Conservation (phyloP, 148 eudicot species). For the Dianthus caryophyllus region DNA sequence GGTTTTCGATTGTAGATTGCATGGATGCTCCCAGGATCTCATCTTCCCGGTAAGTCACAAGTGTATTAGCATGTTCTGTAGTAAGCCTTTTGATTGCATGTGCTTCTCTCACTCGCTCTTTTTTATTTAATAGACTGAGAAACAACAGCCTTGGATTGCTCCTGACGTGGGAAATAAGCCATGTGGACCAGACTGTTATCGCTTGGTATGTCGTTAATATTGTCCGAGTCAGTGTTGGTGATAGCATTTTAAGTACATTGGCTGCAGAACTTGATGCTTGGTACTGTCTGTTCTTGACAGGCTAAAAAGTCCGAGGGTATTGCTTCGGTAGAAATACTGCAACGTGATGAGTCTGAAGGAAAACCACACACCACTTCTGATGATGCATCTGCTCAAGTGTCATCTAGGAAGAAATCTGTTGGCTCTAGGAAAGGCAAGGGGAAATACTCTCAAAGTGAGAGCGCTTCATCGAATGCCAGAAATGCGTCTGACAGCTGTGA, state of each 20-base stretch:
- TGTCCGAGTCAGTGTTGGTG: not conserved
- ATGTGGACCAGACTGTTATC: conserved; percentile 75
- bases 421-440: conserved; percentile 46
- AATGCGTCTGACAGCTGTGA: conserved; percentile 72
- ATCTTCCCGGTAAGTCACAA: conserved; percentile 90
- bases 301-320: conserved; percentile 40
- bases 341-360: conserved; percentile 37
- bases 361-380: conserved; percentile 44
- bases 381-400: conserved; percentile 32
- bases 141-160: conserved; percentile 57
- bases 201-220: conserved; percentile 40
- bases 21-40: conserved; percentile 99
- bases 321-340: conserved; percentile 32
- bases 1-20: conserved; percentile 97
- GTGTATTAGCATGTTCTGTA: conserved; percentile 19
- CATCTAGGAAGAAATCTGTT: conserved; percentile 37
- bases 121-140: conserved; percentile 55
- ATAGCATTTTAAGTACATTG: not conserved
- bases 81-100: not conserved
- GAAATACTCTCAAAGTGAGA: conserved; percentile 68
- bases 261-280: not conserved
- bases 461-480: conserved; percentile 66
- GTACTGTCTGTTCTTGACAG: conserved; percentile 29
- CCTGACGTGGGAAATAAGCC: conserved; percentile 54
- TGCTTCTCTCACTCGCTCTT: conserved; percentile 1